Evolutionary conservation across 2,329 filamentous ascomycete species (phyloP).

Genomic region (Amauroascus verrucosus): DNA sequence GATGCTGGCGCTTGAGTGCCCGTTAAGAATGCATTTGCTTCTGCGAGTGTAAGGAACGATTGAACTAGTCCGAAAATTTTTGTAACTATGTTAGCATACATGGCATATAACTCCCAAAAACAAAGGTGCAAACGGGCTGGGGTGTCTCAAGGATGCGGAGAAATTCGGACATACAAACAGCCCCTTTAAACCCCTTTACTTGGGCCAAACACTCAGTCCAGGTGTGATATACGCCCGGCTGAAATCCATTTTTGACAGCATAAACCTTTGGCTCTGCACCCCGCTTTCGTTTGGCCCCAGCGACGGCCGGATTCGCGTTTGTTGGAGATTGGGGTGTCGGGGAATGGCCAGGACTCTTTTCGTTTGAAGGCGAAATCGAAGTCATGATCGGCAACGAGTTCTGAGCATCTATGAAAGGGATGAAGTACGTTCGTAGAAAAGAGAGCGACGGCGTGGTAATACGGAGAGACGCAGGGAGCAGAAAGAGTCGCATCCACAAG

Average conservation of each 20-base stretch:
- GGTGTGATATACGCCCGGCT: slow-evolving; percentile 53
- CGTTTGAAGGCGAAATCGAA: neutral
- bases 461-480: neutral
- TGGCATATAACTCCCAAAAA: too few relatives aligned
- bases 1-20: slow-evolving; percentile 43
- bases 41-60: slow-evolving; percentile 60
- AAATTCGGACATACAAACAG: slow-evolving; percentile 50
- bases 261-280: slow-evolving; percentile 48
- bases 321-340: slow-evolving; percentile 1
- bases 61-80: slow-evolving; percentile 54
- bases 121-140: too few relatives aligned
- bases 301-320: slow-evolving; percentile 19
- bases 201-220: slow-evolving; percentile 55
- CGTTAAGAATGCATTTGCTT: slow-evolving; percentile 68
- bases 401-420: neutral
- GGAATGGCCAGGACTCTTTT: neutral
- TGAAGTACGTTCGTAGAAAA: neutral
- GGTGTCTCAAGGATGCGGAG: too few relatives aligned
- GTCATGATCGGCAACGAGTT: slow-evolving; percentile 1
- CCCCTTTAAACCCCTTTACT: slow-evolving; percentile 54
- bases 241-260: slow-evolving; percentile 50
- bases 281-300: slow-evolving; percentile 48
- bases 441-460: neutral
- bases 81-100: neutral
- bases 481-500: slow-evolving; percentile 5